phyloP scores from a whole-genome alignment of 2,329 filamentous ascomycete species.

The Pseudogymnoascus sp. region DNA sequence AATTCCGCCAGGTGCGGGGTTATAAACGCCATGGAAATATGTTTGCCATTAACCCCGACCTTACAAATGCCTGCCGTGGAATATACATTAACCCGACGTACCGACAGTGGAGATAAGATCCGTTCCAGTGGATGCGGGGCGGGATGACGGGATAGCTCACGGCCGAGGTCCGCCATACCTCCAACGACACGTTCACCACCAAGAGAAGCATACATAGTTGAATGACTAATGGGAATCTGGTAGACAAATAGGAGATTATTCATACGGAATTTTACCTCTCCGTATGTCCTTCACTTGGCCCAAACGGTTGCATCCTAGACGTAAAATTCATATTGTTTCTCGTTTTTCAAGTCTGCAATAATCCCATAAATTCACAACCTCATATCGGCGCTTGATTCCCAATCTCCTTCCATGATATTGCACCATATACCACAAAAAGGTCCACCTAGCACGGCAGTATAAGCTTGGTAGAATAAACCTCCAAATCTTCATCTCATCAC shows the following conservation, averaged over 20 bases:
- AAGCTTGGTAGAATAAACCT: not conserved
- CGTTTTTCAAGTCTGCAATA: not conserved
- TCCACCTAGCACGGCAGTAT: not conserved
- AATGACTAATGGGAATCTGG: not conserved
- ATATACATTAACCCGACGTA: not conserved
- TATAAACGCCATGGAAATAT: not conserved
- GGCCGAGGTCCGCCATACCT: not conserved
- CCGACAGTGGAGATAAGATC: not conserved
- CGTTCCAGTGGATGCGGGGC: not conserved
- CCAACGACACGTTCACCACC: not conserved
- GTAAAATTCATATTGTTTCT: not conserved
- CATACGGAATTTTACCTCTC: not conserved
- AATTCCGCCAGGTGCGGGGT: not conserved
- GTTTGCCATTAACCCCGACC: not conserved
- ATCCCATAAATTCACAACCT: not conserved
- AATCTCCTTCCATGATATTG: not conserved
- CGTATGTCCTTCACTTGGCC: not conserved
- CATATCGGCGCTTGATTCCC: not conserved
- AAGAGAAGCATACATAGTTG: not conserved
- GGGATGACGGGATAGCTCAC: not conserved
- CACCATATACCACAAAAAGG: not conserved
- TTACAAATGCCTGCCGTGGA: not conserved
- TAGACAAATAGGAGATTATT: not conserved
- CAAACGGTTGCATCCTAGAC: not conserved
- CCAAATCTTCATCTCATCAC: not conserved